Conservation (phyloP, 2,329 filamentous ascomycete species). For the Colletotrichum sp. region DNA sequence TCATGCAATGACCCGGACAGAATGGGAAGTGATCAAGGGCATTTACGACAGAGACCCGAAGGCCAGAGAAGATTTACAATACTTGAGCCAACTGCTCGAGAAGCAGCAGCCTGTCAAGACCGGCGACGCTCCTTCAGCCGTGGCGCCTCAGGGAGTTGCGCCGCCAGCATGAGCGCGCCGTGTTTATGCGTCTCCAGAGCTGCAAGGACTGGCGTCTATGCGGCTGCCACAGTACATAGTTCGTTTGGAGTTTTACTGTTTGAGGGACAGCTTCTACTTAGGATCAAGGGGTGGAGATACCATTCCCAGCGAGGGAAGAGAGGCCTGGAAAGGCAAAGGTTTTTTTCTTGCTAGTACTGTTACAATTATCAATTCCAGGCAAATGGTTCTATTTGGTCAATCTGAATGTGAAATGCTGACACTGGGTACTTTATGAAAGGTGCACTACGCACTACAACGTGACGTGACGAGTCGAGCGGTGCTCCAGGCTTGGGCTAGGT, state of each 20-base stretch:
- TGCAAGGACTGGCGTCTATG: background rate
- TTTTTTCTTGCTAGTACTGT: background rate
- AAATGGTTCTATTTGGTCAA: background rate
- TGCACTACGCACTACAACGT: too few relatives aligned
- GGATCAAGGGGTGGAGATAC: background rate
- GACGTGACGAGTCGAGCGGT: too few relatives aligned
- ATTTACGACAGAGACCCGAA: constrained; percentile 70
- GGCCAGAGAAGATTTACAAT: constrained; percentile 65
- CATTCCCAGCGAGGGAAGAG: background rate
- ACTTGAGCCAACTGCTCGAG: constrained; percentile 60
- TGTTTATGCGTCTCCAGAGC: background rate
- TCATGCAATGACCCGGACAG: constrained; percentile 68
- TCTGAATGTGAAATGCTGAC: background rate
- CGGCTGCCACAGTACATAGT: background rate
- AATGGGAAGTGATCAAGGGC: constrained; percentile 75
- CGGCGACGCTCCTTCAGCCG: background rate
- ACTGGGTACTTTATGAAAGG: too few relatives aligned
- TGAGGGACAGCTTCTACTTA: background rate
- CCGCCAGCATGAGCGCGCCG: constrained; percentile 7
- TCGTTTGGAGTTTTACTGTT: background rate
- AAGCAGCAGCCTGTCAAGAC: constrained; percentile 34
- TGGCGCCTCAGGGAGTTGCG: constrained; percentile 7
- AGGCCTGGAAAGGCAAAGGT: background rate
- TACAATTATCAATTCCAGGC: background rate
- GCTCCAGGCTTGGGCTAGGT: background rate